Evolutionary conservation across 331 rosid species (phyloP), one percentile per base, ranked within the genome.

Genomic region (Arachis monticola): DNA sequence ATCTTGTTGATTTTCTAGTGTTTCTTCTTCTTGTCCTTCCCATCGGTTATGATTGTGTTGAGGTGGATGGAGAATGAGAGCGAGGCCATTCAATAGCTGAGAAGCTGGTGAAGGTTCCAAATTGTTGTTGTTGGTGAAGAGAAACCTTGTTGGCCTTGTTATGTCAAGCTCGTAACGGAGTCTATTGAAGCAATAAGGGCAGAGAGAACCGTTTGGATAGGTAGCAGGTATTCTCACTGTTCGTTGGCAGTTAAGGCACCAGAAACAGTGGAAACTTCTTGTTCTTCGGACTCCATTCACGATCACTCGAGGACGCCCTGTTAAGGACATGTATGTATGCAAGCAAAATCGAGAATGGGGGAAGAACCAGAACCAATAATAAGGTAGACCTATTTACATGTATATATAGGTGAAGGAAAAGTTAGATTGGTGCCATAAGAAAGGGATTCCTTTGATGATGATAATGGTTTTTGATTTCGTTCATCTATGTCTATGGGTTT

Each of bases 221-320:
- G 83, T 53, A 46, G 79, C 69, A 60, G 83, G 75, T 7, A 86
- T 70, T 41, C 97, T 80, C n/a, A 91, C 73, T 0, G 84, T 75
- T 3, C 87, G 81, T 74, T 76, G 91, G 85, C 97, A 91, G 17
- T 64, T 73, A 8, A 64, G 77, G 79, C 97, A 89, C 97, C 92
- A 87, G 67, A 89, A 91, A 79, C 79, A 84, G 58, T 87, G 91
- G 57, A 73, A 87, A 10, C 88, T 84, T 89, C 97, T 85, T 48
- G 71, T 84, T 86, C 95, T 84, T 81, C 84, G 76, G 52, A 77
- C 75, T 0, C 92, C 93, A 13, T 89, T 84, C 45, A 83, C 82
- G 0, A 74, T 22, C 5, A 65, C 80, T 5, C 95, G 91, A 79
- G 91, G 83, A 60, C 87, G 90, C 35, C 76, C 81, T 59, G 72